These are phyloP conservation scores for Asterella californica DNA, from an alignment of 225 moss, liverwort and hornwort species.

Conservation along the genomic window DNA sequence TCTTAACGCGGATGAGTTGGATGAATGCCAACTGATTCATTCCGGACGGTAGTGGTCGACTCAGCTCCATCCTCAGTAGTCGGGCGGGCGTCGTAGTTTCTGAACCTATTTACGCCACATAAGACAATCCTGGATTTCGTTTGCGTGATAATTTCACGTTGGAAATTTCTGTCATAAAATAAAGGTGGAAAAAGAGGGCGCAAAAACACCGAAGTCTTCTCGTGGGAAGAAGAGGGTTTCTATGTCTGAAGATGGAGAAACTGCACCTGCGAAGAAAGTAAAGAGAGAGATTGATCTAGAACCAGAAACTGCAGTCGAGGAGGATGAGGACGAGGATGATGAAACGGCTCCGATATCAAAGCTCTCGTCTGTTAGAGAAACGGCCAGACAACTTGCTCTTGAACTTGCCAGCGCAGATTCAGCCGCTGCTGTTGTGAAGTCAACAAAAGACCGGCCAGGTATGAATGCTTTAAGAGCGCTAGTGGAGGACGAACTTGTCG, in stretches of 20 bases:
- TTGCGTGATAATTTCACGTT: too few species aligned
- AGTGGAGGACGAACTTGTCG: not conserved
- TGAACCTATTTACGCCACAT: too few species aligned
- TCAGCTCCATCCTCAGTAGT: too few species aligned
- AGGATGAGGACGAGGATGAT: constrained; percentile 26
- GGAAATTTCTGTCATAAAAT: too few species aligned
- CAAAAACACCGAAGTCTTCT: constrained; percentile 17
- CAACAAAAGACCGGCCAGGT: constrained; percentile 9
- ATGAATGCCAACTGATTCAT: too few species aligned
- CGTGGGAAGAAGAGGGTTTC: constrained; percentile 32
- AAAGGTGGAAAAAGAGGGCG: constrained; percentile 14
- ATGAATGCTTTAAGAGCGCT: constrained; percentile 24
- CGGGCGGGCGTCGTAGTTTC: too few species aligned
- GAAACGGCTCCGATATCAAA: constrained; percentile 30
- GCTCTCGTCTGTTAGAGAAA: constrained; percentile 25
- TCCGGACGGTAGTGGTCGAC: too few species aligned
- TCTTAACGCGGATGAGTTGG: too few species aligned
- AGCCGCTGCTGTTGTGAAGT: too few species aligned
- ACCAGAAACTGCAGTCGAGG: not conserved
- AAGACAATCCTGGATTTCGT: too few species aligned
- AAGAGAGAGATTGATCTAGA: constrained; percentile 20
- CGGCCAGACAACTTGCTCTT: not conserved
- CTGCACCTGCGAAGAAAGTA: constrained; percentile 22
- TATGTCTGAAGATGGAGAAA: constrained; percentile 29
- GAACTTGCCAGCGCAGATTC: not conserved